Conservation (phyloP, 306 rosid genomes). For the Parietaria judaica region DNA sequence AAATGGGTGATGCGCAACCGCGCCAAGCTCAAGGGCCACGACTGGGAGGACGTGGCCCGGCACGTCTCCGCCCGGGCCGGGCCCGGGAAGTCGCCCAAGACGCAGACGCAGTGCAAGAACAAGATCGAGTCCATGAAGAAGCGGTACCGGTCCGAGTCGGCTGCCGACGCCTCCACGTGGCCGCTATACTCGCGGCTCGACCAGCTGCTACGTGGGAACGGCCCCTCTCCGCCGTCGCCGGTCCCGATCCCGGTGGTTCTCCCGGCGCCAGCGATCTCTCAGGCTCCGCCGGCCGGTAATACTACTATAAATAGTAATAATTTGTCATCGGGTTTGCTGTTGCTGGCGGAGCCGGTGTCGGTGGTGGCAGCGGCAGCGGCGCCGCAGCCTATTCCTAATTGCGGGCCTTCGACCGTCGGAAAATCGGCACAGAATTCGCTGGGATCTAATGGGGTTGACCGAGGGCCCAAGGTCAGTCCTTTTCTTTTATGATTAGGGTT, state of each 20-base stretch:
- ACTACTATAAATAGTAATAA: constrained; percentile 13
- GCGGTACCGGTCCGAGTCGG: constrained; percentile 68
- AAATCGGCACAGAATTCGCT: constrained; percentile 49
- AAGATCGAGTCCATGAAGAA: constrained; percentile 99
- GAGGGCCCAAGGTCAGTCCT: constrained; percentile 52
- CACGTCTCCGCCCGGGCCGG: constrained; percentile 59
- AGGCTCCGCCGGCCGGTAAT: constrained; percentile 8
- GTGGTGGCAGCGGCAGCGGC: constrained; percentile 22
- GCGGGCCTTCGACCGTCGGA: constrained; percentile 21
- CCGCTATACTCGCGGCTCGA: constrained; percentile 75
- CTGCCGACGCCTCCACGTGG: constrained; percentile 68
- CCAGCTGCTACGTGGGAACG: constrained; percentile 68
- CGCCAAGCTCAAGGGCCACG: constrained; percentile 91
- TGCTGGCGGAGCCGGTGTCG: constrained; percentile 42
- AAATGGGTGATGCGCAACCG: constrained; percentile 88
- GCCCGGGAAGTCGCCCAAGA: constrained; percentile 56
- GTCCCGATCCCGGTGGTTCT: background rate
- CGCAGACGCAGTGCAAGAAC: constrained; percentile 97
- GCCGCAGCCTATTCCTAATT: constrained; percentile 24
- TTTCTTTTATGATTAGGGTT: background rate
- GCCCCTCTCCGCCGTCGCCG: constrained; percentile 21
- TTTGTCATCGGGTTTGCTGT: constrained; percentile 10
- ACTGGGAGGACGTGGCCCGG: constrained; percentile 87
- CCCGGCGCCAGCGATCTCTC: background rate
- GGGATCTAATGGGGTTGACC: constrained; percentile 71